phyloP scores from a whole-genome alignment of 176 grass and related monocot genomes.

The Avena atlantica region DNA sequence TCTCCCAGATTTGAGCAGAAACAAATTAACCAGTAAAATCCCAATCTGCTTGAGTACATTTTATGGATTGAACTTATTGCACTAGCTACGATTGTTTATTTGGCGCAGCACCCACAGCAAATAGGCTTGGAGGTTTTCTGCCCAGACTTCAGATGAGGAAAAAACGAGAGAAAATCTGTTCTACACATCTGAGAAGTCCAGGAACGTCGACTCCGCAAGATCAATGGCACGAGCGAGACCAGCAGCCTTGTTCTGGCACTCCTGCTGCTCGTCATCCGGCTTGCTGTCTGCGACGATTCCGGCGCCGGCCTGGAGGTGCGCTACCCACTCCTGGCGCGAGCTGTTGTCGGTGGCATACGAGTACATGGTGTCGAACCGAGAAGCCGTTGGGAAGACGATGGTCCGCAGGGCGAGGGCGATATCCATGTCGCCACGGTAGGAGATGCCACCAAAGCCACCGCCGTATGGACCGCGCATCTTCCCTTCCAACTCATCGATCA shows the following conservation, averaged over 20 bases:
- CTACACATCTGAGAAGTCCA: slow-evolving; percentile 12
- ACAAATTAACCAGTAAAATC: not conserved
- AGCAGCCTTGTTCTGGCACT: slow-evolving; percentile 84
- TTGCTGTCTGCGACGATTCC: slow-evolving; percentile 85
- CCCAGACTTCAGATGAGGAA: not conserved
- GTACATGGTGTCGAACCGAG: slow-evolving; percentile 65
- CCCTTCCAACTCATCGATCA: slow-evolving; percentile 80
- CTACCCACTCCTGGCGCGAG: slow-evolving; percentile 71
- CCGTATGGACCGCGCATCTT: slow-evolving; percentile 77
- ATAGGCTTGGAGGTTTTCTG: not conserved
- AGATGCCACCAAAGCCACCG: slow-evolving; percentile 81
- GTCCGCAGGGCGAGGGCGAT: slow-evolving; percentile 81
- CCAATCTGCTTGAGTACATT: not conserved
- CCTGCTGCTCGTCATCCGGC: slow-evolving; percentile 72
- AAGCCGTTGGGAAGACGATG: slow-evolving; percentile 63
- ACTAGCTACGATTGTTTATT: not conserved
- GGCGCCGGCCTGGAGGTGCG: slow-evolving; percentile 74
- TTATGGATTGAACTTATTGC: slow-evolving; percentile 36
- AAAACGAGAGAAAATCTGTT: not conserved
- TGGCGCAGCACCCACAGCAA: not conserved
- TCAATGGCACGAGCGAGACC: slow-evolving; percentile 72
- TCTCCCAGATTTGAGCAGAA: not conserved
- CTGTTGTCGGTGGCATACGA: slow-evolving; percentile 40
- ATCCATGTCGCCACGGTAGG: slow-evolving; percentile 80
- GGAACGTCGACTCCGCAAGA: slow-evolving; percentile 77